Conservation (phyloP, 768 basidiomycete genomes). For the Kwoniella europaea region DNA sequence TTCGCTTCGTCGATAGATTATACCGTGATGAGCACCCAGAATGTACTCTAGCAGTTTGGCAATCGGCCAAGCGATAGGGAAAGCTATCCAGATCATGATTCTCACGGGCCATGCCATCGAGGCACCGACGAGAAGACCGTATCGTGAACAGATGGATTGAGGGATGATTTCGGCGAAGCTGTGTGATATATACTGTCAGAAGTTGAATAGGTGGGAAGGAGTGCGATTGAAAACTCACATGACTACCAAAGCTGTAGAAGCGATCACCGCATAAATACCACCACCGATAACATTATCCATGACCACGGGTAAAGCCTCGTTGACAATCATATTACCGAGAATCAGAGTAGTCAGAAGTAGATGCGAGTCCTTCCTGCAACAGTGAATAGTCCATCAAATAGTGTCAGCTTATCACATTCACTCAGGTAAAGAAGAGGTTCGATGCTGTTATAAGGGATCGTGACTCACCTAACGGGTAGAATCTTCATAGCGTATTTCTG, state of each 20-base stretch:
- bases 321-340: constrained; percentile 88
- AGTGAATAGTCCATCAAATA: neutral
- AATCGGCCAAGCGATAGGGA: constrained; percentile 78
- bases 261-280: constrained; percentile 75
- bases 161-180: constrained; percentile 93
- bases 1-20: constrained; percentile 82
- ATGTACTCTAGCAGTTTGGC: constrained; percentile 78
- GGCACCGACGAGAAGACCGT: constrained; percentile 85
- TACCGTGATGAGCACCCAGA: constrained; percentile 83
- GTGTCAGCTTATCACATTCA: neutral
- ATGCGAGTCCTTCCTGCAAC: constrained; percentile 42
- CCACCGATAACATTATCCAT: constrained; percentile 79
- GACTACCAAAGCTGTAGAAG: constrained; percentile 82
- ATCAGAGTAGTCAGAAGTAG: constrained; percentile 48
- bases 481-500: constrained; percentile 81
- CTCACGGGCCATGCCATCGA: constrained; percentile 78
- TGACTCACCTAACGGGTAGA: constrained; percentile 70
- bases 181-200: constrained; percentile 9
- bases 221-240: constrained; percentile 66
- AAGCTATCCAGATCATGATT: constrained; percentile 71
- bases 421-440: constrained; percentile 56
- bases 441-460: constrained; percentile 68
- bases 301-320: constrained; percentile 73
- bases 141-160: constrained; percentile 87
- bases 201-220: neutral